Conservation (phyloP, 768 basidiomycete species). For the Termitomyces sp. region DNA sequence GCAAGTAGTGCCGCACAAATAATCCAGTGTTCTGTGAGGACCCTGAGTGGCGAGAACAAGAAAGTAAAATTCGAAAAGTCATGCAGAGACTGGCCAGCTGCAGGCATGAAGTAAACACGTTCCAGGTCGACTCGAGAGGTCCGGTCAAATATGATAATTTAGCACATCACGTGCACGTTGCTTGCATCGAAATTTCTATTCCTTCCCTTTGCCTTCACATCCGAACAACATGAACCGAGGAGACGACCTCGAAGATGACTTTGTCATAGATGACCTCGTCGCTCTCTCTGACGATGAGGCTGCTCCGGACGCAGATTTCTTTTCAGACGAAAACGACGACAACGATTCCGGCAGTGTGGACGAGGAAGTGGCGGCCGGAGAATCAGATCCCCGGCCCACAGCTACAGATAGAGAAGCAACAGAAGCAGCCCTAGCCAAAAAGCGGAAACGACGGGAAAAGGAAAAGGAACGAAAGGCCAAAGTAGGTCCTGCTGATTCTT, state of each 20-base stretch:
- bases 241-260: conserved; percentile 86
- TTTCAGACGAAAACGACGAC: conserved; percentile 32
- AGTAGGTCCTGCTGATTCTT: conserved; percentile 32
- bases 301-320: conserved; percentile 27
- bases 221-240: conserved; percentile 32
- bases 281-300: conserved; percentile 65
- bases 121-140: no score
- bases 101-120: no score
- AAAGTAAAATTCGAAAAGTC: neutral
- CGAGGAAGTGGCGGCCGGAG: conserved; percentile 24
- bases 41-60: conserved; percentile 6
- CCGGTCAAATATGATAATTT: conserved; percentile 3
- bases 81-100: neutral
- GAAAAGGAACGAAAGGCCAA: conserved; percentile 75
- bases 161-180: conserved; percentile 18
- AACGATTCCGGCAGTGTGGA: conserved; percentile 34
- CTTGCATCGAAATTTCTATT: conserved; percentile 2
- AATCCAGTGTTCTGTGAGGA: conserved; percentile 16
- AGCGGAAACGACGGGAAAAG: conserved; percentile 71
- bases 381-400: conserved; percentile 12
- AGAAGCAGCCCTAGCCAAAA: conserved; percentile 44
- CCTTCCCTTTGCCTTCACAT: conserved; percentile 8
- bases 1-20: conserved; percentile 17
- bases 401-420: conserved; percentile 21
- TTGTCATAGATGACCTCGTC: conserved; percentile 66